Conservation (phyloP, 768 basidiomycete genomes). For the Leucocoprinus leucothites region DNA sequence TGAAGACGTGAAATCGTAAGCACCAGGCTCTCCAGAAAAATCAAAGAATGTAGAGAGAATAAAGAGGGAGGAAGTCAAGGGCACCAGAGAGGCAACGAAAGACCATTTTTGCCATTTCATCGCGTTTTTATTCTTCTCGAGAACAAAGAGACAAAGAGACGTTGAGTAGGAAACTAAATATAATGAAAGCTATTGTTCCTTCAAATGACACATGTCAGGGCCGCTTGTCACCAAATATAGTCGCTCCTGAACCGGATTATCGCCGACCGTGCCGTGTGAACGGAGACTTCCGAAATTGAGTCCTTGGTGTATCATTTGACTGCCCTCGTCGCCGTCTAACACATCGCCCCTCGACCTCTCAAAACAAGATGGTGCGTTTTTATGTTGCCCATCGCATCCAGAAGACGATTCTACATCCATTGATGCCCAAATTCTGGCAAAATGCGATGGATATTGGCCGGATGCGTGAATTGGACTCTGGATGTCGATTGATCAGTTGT, state of each 20-base stretch:
- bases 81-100: neutral
- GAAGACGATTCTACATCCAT: neutral
- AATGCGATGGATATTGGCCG: conserved; percentile 26
- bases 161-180: neutral
- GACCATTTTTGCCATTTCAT: neutral
- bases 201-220: neutral
- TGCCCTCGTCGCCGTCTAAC: conserved; percentile 30
- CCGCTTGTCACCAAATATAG: neutral
- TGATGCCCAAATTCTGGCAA: conserved; percentile 14
- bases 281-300: conserved; percentile 24
- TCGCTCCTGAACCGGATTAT: neutral
- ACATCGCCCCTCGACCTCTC: conserved; percentile 35
- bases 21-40: conserved; percentile 29
- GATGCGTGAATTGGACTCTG: conserved; percentile 31
- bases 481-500: conserved; percentile 27
- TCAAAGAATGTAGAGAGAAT: conserved; percentile 12
- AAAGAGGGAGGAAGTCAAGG: neutral
- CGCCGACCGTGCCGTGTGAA: conserved; percentile 24
- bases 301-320: conserved; percentile 21
- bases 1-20: conserved; percentile 17
- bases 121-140: neutral
- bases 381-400: conserved; percentile 13
- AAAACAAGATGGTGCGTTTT: conserved; percentile 40
- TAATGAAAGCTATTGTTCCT: conserved; percentile 1
- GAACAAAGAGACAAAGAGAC: conserved; percentile 3